A percentile compares a stretch with the other conserved stretches of the same genome.
Conservation (phyloP, 345 rosid genomes). For the Eucalyptus virginea region DNA sequence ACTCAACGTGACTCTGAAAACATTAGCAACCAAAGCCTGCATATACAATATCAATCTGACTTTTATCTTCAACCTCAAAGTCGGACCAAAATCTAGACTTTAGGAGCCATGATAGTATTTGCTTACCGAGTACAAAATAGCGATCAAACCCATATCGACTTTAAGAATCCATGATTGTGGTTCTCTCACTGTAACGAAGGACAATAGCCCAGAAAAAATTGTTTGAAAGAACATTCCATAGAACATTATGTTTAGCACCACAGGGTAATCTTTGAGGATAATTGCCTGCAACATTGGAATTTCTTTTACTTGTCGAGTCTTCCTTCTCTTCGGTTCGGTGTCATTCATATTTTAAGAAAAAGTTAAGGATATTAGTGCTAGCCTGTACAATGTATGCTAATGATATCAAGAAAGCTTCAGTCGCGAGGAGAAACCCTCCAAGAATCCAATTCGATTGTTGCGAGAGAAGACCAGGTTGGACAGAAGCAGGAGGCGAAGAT, state of each 20-base stretch:
- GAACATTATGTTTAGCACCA: constrained; percentile 24
- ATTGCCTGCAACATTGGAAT: background rate
- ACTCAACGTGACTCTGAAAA: background rate
- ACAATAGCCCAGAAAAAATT: constrained; percentile 27
- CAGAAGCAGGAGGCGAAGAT: background rate
- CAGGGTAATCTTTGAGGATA: constrained; percentile 20
- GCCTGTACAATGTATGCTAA: constrained; percentile 25
- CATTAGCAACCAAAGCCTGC: background rate
- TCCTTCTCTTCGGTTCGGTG: background rate
- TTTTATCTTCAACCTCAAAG: background rate
- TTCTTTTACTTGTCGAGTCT: background rate
- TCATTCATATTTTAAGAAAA: background rate
- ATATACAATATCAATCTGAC: background rate
- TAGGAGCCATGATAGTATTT: background rate
- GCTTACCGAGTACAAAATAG: constrained; percentile 32
- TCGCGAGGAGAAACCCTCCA: constrained; percentile 28
- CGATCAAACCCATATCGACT: constrained; percentile 5
- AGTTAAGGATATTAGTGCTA: background rate
- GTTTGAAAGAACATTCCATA: constrained; percentile 30
- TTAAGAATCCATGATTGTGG: constrained; percentile 27
- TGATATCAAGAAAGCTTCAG: constrained; percentile 17
- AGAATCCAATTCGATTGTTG: constrained; percentile 17
- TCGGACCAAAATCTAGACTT: background rate
- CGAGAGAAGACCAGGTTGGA: background rate
- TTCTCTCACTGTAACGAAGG: constrained; percentile 14